Base-by-base conservation (phyloP, 2,329 filamentous ascomycete species). In the Graphiopsis chlorocephala region DNA sequence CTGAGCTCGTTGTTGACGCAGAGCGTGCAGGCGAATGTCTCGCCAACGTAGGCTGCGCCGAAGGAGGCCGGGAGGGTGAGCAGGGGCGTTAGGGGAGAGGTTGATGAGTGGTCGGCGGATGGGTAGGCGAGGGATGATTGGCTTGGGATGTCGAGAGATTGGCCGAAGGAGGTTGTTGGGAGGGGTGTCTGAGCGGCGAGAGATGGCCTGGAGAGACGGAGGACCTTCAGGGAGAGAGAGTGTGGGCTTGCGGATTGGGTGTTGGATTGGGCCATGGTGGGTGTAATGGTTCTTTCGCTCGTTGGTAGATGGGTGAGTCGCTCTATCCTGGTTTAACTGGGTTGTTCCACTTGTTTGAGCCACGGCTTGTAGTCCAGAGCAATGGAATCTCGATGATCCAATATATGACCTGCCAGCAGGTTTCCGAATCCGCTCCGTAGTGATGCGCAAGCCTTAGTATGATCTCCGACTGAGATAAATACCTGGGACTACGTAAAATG, bases 41-140 rank as follows among this genome's bases (percentile, higher is more conserved):
- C 93, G 72, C 95, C 95, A 23, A 98, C 94, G 76, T 97, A 97
- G 10, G 94, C 93, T 14, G 92, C 94, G 52, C 93, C 94, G 76
- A 99, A 98, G 0, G 92, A 90, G 17, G 93, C 89, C 11, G 95
- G 94, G 1, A 98, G 88, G 55, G 92, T 95, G 72, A 98, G 85
- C 70, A 85, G 80, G 25, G 85, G 84, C 31, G 82, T 83, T 59
- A 89, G 78, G 42, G 86, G 83, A 69, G 87, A 88, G 47, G 79
- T 75, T 31, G 80, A 79, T 67, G 83, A 80, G 28, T 77, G 75
- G 6, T 69, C 65, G n/a, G 64, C 48, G 12, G 82, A 82, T 1
- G 87, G 85, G 76, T 93, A 94, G 50, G 91, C 90, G 58, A 96
- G 84, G 2, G 91, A 92, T 1, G 92, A 91, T 57, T 88, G 83